Evolutionary conservation across 768 basidiomycete genomes (phyloP), one percentile per base, ranked within the genome.

Genomic region (Psilocybe sp.): DNA sequence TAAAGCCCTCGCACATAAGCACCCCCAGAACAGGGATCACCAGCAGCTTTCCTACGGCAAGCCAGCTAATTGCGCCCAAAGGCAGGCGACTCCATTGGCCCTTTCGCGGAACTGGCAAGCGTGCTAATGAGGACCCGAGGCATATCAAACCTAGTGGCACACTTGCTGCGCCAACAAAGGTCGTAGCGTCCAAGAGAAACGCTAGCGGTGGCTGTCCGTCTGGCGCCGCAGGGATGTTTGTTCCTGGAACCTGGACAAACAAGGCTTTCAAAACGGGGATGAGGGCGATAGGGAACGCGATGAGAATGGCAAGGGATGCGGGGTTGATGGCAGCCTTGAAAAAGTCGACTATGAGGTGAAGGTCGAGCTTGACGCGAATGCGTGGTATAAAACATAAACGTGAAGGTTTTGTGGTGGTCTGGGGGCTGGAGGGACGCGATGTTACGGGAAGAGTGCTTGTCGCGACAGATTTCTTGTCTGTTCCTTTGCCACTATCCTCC

Each of bases 131-230:
- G 3, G 80, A 80, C 0, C 86, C 86, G 3, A 88, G 70, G 5
- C 77, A 80, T 10, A 84, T 72, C 9, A 88, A 62, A 1, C 83
- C 84, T 1, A 87, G 56, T 0, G 86, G 86, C 0, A 89, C 79
- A 3, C 80, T 78, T 7, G 84, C 85, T 1, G 64, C 76, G 0
- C 87, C 84, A 34, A 86, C 71, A 56, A 88, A 87, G 1, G 68
- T 63, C 0, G 78, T 65, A 0, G 80, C 77, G 48, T 85, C 80
- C 48, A 83, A 57, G 34, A 88, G 39, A 53, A 88, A 76, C 0
- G 80, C 75, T 14, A 88, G 77, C 0, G 85, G 85, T 1, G 87
- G 84, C 51, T 78, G 71, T 0, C 85, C 84, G 54, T 88, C 86
- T 0, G 86, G 86, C 0, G 82, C 81, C 18, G 68, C 40, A 3